A percentile compares a stretch with the other conserved stretches of the same genome.
phyloP scores from a whole-genome alignment of 495 filamentous ascomycete genomes.

The Penicillium desertorum region DNA sequence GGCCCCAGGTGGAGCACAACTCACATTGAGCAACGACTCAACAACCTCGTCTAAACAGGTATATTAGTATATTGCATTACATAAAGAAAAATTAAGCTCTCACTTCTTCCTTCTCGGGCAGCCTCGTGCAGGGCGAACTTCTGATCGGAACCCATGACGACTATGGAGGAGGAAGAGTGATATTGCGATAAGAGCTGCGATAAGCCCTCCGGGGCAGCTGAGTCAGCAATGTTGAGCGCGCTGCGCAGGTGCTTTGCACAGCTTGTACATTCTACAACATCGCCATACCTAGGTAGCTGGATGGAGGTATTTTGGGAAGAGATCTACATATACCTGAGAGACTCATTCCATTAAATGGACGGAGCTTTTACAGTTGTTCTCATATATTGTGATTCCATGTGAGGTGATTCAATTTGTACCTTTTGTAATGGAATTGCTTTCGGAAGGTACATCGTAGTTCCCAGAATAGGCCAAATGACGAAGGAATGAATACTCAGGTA shows the following conservation, averaged over 20 bases:
- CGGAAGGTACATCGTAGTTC: background rate
- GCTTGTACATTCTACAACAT: too few species aligned
- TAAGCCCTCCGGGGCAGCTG: slow-evolving; percentile 21
- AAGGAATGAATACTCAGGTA: background rate
- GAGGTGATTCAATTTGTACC: too few species aligned
- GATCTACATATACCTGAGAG: too few species aligned
- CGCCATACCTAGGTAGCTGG: too few species aligned
- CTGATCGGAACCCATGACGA: slow-evolving; percentile 42
- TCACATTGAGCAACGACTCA: slow-evolving; percentile 76
- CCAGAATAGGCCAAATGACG: background rate
- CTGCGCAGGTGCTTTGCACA: too few species aligned
- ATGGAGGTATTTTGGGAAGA: too few species aligned
- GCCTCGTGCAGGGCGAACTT: slow-evolving; percentile 87
- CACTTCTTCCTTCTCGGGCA: slow-evolving; percentile 82
- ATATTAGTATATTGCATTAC: slow-evolving; percentile 7
- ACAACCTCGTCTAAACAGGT: slow-evolving; percentile 54
- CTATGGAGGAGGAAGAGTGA: slow-evolving; percentile 7
- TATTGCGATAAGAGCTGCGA: slow-evolving; percentile 33
- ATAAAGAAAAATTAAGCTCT: slow-evolving; percentile 31
- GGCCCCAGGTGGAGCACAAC: slow-evolving; percentile 15
- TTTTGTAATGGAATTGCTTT: too few species aligned
- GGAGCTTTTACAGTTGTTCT: too few species aligned
- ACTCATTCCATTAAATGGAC: too few species aligned
- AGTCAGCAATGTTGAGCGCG: slow-evolving; percentile 4
- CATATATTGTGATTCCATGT: too few species aligned